Conservation (phyloP, 2,329 filamentous ascomycete genomes). For the Lasiodiplodia gonubiensis region DNA sequence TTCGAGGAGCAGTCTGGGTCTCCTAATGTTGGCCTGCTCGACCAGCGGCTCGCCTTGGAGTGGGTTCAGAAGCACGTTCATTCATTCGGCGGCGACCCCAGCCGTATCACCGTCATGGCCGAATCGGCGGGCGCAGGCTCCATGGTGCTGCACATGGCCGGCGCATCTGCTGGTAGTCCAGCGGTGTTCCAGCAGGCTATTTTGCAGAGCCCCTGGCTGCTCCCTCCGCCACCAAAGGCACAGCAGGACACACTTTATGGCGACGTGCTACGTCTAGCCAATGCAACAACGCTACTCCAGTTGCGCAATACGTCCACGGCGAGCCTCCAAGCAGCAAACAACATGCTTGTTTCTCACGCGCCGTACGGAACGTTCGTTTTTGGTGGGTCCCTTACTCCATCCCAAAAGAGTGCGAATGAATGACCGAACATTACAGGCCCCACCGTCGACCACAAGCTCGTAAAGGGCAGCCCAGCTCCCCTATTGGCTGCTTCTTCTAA, state of each 20-base stretch:
- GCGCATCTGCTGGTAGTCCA: not conserved
- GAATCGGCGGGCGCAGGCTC: slow-evolving; percentile 2
- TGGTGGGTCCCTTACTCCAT: not conserved
- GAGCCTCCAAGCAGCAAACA: not conserved
- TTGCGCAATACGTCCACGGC: not conserved
- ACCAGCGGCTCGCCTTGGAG: not conserved
- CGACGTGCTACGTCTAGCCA: not conserved
- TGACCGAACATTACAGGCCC: slow-evolving; percentile 31
- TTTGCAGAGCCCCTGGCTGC: slow-evolving; percentile 3
- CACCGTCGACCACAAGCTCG: slow-evolving; percentile 42
- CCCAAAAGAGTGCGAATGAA: not conserved
- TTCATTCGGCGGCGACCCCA: not conserved
- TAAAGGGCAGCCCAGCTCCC: slow-evolving; percentile 35
- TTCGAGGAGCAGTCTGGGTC: not conserved
- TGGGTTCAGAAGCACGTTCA: slow-evolving; percentile 3
- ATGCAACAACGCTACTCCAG: not conserved
- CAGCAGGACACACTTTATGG: not conserved
- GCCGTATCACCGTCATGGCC: not conserved
- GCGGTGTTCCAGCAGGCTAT: not conserved
- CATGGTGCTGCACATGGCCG: not conserved
- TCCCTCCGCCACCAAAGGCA: not conserved
- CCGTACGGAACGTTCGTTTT: slow-evolving; percentile 4
- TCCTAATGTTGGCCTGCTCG: not conserved
- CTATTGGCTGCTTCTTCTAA: not conserved
- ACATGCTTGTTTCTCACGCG: not conserved